Evolutionary conservation across 2,329 filamentous ascomycete species (phyloP), one percentile per base, ranked within the genome.

Genomic region (Aspergillus fumigatus): DNA sequence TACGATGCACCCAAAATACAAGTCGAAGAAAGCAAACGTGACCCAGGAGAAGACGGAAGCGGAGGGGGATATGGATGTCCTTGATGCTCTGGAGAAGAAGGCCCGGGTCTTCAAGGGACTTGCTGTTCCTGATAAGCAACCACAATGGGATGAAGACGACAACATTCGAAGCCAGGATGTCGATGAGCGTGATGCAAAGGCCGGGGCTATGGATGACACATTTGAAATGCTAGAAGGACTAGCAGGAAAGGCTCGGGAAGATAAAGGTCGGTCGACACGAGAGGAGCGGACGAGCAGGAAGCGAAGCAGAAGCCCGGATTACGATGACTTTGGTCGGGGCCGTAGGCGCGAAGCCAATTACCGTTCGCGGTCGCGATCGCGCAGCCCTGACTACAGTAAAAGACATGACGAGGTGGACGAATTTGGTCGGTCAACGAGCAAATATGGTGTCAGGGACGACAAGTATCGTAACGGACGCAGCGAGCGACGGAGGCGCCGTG

Each of bases 1-100:
- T 61, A 91, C 91, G 3, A 88, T 99, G 84, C 94, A 99, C 67
- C 94, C 95, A 1, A 90, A 90, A 65, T 88, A 93, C 76, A 96
- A 92, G 73, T 79, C 79, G 48, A 80, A 84, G 62, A 69, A 71
- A 59, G 53, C 56, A 41, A 59, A 62, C 54, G 65, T 58, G 65
- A 74, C 64, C 41, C 66, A 72, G 17, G 64, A 65, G 8, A 64
- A 69, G 0, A 73, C 74, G 19, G 73, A 75, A 35, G 76, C 77
- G 45, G 73, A 75, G 21, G 76, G 77, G 40, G 70, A 73, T 41
- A 70, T 74, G 62, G 75, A 79, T 64, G 73, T 66, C 23, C 68
- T 76, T 25, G 72, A 75, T 56, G 75, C 73, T 21, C 58, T 85
- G 3, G 85, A 89, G 61, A 87, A 88, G 70, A 96, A 94, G 75